Base-by-base conservation (phyloP, 2,329 filamentous ascomycete species). In the Ilyonectria destructans region DNA sequence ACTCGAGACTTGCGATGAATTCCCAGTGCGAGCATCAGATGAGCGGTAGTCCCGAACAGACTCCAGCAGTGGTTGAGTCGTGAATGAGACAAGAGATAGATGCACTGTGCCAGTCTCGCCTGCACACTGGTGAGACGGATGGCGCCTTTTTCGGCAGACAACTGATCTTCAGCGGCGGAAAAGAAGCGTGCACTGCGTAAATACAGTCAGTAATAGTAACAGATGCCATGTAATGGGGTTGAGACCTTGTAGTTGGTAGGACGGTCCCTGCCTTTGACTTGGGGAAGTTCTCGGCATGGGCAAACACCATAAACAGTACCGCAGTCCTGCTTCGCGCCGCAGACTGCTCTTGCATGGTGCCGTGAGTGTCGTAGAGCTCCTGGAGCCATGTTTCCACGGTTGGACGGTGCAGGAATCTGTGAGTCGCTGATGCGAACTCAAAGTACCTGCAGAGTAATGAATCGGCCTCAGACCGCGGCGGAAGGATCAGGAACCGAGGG, bases 401-500 rank as follows among this genome's bases (percentile, higher is more conserved):
- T 0, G 84, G 83, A 2, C 86, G 80, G 71, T 88, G 86, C 35
- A 89, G 74, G 67, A 88, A 88, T 1, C 86, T 81, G 68, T 89
- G 87, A 0, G 87, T 89, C 3, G 87, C 86, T 29, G 87, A 84
- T 4, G 86, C 85, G 65, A 86, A 86, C 55, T 88, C 87, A 72
- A 89, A 89, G 62, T 89, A 89, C 13, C 85, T 76, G 23, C 80
- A 78, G 0, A 88, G 76, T 6, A 89, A 68, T 0, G 63, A 45
- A 15, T 75, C 71, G 7, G 75, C 75, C 10, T 77, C 77, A 3
- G 80, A 71, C 23, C 80, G 76, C 35, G 84, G 65, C 12, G 82
- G 80, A 65, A 88, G 58, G 65, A 82, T 71, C 69, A 83, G 78
- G 35, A 78, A 77, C 4, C 75, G 69, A 21, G 80, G 75, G 7